Evolutionary conservation across 73 alveolate genomes (phyloP).

Genomic region (Symbiodinium natans): DNA sequence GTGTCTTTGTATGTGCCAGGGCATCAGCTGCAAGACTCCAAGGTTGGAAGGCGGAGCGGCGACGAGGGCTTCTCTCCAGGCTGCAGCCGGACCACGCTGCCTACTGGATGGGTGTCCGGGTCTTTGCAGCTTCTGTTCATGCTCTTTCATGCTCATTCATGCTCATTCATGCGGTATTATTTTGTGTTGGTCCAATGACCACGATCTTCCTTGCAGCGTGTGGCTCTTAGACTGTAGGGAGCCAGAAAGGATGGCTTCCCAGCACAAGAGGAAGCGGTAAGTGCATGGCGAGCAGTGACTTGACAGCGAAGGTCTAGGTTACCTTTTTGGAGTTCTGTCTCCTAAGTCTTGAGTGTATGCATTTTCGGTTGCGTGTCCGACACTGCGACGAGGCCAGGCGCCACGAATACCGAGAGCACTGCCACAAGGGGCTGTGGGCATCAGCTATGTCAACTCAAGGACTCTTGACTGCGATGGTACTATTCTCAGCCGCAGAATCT

Average conservation of each 20-base stretch:
- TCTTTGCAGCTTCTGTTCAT: not conserved
- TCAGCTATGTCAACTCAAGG: not conserved
- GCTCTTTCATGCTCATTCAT: not conserved
- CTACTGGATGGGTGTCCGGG: conserved; percentile 47
- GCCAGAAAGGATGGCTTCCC: not conserved
- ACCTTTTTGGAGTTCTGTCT: too few species aligned
- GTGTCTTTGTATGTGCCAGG: too few species aligned
- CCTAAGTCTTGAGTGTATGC: too few species aligned
- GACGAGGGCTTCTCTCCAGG: conserved; percentile 19
- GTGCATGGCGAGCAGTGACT: not conserved
- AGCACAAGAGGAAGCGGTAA: not conserved
- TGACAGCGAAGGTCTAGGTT: not conserved
- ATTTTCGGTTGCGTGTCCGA: too few species aligned
- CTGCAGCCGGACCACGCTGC: conserved; percentile 73
- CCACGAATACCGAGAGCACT: not conserved
- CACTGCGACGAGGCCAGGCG: not conserved
- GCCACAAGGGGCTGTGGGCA: not conserved
- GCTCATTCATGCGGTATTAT: too few species aligned
- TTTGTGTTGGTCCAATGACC: too few species aligned
- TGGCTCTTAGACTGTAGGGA: not conserved
- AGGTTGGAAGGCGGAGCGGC: conserved; percentile 86
- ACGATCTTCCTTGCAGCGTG: not conserved
- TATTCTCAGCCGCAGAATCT: too few species aligned
- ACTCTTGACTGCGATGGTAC: not conserved
- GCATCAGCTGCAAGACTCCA: too few species aligned